Percentiles rank a stretch among this genome's conserved stretches.
These are phyloP conservation scores for Ophioceras dolichostomum DNA, from an alignment of 2,329 filamentous ascomycete genomes.

Conservation along the genomic window DNA sequence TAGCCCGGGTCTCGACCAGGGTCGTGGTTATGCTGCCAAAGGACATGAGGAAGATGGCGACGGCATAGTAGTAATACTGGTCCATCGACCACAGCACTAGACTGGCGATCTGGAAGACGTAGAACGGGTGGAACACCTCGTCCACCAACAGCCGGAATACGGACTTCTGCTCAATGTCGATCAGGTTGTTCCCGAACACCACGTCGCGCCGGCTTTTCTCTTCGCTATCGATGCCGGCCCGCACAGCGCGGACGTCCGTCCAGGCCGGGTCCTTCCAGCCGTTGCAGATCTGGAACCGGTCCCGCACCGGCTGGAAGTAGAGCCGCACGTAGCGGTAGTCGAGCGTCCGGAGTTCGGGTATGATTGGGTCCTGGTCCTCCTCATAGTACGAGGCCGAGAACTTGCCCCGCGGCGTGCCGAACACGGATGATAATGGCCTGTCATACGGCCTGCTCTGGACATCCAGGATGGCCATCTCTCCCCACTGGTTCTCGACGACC, in stretches of 20 bases:
- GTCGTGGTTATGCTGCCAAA: conserved; percentile 84
- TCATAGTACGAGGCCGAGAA: conserved; percentile 38
- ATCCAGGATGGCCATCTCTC: conserved; percentile 70
- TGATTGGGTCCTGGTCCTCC: conserved; percentile 65
- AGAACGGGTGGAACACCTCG: conserved; percentile 95
- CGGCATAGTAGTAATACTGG: conserved; percentile 94
- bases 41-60: conserved; percentile 91
- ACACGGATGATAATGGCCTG: conserved; percentile 47
- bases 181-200: conserved; percentile 82
- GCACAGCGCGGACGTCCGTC: conserved; percentile 64
- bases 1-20: conserved; percentile 80
- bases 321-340: conserved; percentile 94
- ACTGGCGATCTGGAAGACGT: conserved; percentile 95
- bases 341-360: conserved; percentile 62
- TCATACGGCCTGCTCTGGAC: conserved; percentile 44
- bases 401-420: conserved; percentile 57
- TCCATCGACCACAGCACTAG: conserved; percentile 90
- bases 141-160: conserved; percentile 74
- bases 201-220: conserved; percentile 72
- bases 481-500: conserved; percentile 94
- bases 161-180: conserved; percentile 88
- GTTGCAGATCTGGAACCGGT: conserved; percentile 76
- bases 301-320: conserved; percentile 77
- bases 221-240: conserved; percentile 74
- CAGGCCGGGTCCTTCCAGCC: conserved; percentile 93